Conservation (phyloP, 2,329 filamentous ascomycete species). For the Sporothrix schenckii region DNA sequence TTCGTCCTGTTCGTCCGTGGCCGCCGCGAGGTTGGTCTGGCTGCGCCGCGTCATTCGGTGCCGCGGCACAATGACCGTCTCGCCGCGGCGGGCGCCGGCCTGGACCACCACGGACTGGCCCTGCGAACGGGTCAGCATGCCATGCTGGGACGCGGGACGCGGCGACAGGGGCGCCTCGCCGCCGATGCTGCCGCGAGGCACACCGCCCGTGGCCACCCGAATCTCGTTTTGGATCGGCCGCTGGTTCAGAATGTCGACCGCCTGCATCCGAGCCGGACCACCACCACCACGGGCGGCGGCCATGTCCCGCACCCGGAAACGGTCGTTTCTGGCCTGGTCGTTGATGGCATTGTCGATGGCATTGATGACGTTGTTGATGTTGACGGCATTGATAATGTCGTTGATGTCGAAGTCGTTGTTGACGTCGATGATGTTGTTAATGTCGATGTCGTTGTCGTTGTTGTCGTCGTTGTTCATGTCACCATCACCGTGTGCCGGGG, state of each 20-base stretch:
- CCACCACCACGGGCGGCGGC: too few species aligned
- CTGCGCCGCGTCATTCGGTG: constrained; percentile 13
- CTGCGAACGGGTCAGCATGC: constrained; percentile 7
- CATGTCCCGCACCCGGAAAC: too few species aligned
- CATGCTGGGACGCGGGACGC: background rate
- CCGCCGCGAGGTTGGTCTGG: background rate
- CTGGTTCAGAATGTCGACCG: too few species aligned
- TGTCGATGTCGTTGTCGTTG: too few species aligned
- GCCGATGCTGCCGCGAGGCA: background rate
- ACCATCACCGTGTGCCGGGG: too few species aligned
- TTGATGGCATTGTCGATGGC: background rate
- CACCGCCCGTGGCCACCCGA: too few species aligned
- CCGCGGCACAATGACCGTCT: background rate
- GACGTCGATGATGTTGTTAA: too few species aligned
- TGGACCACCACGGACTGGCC: background rate
- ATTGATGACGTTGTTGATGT: background rate
- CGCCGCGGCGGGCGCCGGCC: background rate
- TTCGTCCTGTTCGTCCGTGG: background rate
- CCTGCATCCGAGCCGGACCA: too few species aligned
- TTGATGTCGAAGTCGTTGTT: background rate
- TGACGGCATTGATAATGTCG: too few species aligned
- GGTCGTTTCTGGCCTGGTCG: background rate
- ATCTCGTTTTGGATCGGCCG: too few species aligned
- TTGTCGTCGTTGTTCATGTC: background rate
- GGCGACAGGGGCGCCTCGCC: background rate